A percentile compares a stretch with the other conserved stretches of the same genome.
Conservation (phyloP, 805 yeast species). For the Myxozyma neglecta region DNA sequence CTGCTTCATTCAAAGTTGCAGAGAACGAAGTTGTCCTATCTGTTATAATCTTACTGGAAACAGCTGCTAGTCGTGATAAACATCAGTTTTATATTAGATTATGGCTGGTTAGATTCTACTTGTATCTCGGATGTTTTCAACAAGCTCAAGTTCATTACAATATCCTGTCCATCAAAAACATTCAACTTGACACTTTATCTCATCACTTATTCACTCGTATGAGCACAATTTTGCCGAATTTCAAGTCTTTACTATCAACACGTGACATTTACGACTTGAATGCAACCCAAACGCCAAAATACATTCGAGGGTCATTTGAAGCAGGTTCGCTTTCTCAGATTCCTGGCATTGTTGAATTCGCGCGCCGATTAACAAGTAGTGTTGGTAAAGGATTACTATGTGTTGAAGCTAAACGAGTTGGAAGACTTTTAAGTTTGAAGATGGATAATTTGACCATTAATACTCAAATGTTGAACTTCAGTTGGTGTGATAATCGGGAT, state of each 20-base stretch:
- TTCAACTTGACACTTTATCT: constrained; percentile 69
- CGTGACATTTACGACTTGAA: constrained; percentile 50
- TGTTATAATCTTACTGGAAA: constrained; percentile 58
- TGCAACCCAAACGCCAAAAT: constrained; percentile 51
- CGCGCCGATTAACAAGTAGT: constrained; percentile 53
- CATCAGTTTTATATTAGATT: constrained; percentile 69
- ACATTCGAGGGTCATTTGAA: constrained; percentile 56
- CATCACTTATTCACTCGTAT: constrained; percentile 53
- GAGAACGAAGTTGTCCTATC: constrained; percentile 38
- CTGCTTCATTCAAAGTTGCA: constrained; percentile 33
- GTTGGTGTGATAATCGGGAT: constrained; percentile 60
- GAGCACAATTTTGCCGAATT: constrained; percentile 48
- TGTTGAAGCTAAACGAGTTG: constrained; percentile 38
- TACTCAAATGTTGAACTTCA: constrained; percentile 12
- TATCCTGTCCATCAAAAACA: constrained; percentile 61
- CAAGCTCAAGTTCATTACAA: constrained; percentile 55
- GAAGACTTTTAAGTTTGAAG: constrained; percentile 39
- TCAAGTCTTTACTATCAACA: constrained; percentile 44
- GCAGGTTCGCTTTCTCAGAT: constrained; percentile 64
- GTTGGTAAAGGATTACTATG: constrained; percentile 44
- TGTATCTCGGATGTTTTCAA: constrained; percentile 54
- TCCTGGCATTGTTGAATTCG: constrained; percentile 64
- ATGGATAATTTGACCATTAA: constrained; percentile 27
- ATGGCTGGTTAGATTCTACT: constrained; percentile 69
- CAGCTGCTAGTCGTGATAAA: constrained; percentile 55